phyloP scores from a whole-genome alignment of 139 green algal genomes.

The Trebouxia sp. region DNA sequence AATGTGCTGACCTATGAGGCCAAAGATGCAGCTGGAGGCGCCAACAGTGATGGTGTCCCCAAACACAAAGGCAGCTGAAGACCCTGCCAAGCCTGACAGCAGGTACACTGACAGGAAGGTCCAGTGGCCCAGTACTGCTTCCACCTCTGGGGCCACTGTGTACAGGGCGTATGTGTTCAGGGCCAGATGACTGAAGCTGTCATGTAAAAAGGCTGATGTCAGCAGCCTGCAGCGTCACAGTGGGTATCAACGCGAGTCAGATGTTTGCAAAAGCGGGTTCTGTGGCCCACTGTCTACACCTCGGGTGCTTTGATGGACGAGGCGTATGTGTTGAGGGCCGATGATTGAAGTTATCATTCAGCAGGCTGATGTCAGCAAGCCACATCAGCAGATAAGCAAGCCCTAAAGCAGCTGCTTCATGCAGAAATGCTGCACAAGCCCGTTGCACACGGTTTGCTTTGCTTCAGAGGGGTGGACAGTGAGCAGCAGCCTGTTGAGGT shows the following conservation, averaged over 20 bases:
- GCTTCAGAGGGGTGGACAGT: no score
- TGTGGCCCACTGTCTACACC: not conserved
- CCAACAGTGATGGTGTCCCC: conserved; percentile 34
- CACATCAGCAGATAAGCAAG: no score
- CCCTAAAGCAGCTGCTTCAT: no score
- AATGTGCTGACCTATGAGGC: conserved; percentile 31
- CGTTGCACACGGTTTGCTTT: no score
- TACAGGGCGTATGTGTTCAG: conserved; percentile 31
- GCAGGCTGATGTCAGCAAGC: not conserved
- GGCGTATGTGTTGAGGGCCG: not conserved
- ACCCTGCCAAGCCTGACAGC: conserved; percentile 20
- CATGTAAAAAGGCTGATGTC: conserved; percentile 38
- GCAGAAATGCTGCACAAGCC: no score
- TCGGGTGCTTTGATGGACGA: not conserved
- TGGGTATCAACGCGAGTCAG: not conserved
- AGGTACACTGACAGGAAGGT: conserved; percentile 38
- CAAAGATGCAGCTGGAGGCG: conserved; percentile 37
- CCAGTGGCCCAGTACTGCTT: conserved; percentile 33
- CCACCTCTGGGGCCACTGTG: conserved; percentile 30
- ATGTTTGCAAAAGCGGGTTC: not conserved
- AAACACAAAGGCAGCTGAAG: conserved; percentile 32
- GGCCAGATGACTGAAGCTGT: conserved; percentile 36
- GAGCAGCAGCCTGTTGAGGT: no score
- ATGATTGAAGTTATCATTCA: not conserved
- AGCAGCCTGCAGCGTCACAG: conserved; percentile 32